Base-by-base conservation (phyloP, 495 filamentous ascomycete genomes). In the Penicillium chermesinum region DNA sequence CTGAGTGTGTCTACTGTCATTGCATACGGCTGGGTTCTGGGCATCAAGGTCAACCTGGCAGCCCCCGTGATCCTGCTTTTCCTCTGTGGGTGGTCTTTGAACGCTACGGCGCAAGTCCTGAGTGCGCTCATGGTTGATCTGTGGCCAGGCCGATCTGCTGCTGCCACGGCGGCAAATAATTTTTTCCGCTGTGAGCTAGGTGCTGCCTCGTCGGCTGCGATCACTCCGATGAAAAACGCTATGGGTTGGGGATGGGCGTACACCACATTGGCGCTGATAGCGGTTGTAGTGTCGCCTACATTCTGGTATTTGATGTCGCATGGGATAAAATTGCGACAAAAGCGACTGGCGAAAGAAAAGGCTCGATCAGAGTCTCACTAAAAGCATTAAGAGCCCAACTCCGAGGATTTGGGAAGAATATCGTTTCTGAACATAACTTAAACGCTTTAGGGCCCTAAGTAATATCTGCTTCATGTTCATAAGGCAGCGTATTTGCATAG, bases 141-240 rank as follows among this genome's bases (percentile, higher is more conserved):
- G 3, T 80, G 80, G 51, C 77, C 77, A 0, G 67, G 67, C 0
- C 70, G 56, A 12, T 76, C 83, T 0, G 78, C 76, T 0, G 76
- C 82, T 0, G 83, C 82, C 0, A 80, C 81, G 0, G 84, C 85
- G 1, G 81, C 82, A 1, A 83, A 81, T 46, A 87, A 88, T 54
- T 58, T 88, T 5, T 73, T 80, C 4, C 59, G 84, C 8, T 87
- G 83, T 54, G 51, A 83, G 37, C 61, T 87, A 6, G 84, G 84
- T 9, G 85, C 84, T 2, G 83, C 61, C 0, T 74, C 75, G 1
- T 78, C 77, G 17, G 59, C 59, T 16, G 58, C 50, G 0, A 80
- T 87, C 36, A 66, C 73, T 22, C 78, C 79, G 1, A 81, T 87
- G 79, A 73, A 75, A 13, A 51, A 74, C 17, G 71, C 58, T 0